Evolutionary conservation across 2,329 filamentous ascomycete genomes (phyloP).

Genomic region (Aspergillus brasiliensis): DNA sequence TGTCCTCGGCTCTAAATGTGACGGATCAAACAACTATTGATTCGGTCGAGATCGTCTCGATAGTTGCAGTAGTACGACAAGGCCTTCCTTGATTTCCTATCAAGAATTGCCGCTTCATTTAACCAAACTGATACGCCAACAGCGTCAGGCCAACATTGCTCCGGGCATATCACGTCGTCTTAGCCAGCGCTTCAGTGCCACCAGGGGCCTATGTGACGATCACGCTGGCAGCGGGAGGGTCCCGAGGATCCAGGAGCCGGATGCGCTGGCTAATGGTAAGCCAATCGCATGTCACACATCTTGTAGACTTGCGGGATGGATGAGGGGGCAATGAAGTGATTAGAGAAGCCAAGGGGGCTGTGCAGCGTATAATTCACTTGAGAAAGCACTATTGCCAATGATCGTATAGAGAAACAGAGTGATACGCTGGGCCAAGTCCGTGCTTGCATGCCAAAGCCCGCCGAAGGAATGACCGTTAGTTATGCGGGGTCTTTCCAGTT

Average conservation of each 20-base stretch:
- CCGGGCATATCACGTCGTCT: background rate
- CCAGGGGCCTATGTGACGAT: background rate
- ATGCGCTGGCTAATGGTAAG: background rate
- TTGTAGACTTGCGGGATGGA: background rate
- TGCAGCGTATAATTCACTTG: background rate
- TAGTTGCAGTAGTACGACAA: background rate
- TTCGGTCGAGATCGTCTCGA: background rate
- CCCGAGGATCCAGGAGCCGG: background rate
- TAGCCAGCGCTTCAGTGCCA: background rate
- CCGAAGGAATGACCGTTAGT: background rate
- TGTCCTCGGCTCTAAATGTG: slow-evolving; percentile 1
- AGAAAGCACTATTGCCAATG: background rate
- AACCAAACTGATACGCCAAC: background rate
- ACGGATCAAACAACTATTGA: background rate
- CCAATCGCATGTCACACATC: background rate
- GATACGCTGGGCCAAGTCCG: background rate
- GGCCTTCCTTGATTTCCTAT: background rate
- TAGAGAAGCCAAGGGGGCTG: background rate
- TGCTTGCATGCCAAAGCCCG: background rate
- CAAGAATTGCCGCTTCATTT: background rate
- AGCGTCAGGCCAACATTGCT: background rate
- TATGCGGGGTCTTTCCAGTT: background rate
- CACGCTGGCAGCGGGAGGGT: background rate
- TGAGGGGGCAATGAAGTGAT: background rate
- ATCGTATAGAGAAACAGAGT: too few relatives aligned